Base-by-base conservation (phyloP, 2,329 filamentous ascomycete species). In the Fusarium coicis region DNA sequence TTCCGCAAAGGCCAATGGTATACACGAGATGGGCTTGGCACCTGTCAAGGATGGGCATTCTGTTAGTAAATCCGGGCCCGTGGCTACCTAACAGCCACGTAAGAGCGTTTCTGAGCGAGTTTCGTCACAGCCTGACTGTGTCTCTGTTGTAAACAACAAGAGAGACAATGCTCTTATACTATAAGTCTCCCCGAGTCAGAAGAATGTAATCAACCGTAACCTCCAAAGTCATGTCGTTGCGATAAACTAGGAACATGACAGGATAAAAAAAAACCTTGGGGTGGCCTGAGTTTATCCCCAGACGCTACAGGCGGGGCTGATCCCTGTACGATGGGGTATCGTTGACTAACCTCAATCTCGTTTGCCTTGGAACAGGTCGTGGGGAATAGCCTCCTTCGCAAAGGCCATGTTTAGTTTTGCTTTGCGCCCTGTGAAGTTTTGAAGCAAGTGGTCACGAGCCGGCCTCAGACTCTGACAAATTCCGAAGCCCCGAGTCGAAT, bases 51-150 rank as follows among this genome's bases (percentile, higher is more conserved):
- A 68, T 63, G 63, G 63, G 59, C 67, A 75, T 74, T 75, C 74
- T 66, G 63, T 77, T 75, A 77, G 75, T 74, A 77, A 77, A 72
- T 60, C 60, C 66, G 67, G 63, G 50, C 56, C 59, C 70, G 59
- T 42, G 68, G 60, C 62, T 71, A 76, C 68, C 58, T 74, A 73
- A 76, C 62, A 73, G 70, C 65, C 75, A 77, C 75, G 75, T 77
- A 77, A 77, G 70, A 75, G 71, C n/a, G n/a, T 52, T 52, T 36
- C 32, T 16, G n/a, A 55, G 62, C 39, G 43, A 52, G 68, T 58
- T 69, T 70, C 60, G n/a, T 32, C 19, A 40, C 28, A 10, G 50
- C 4, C 8, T 5, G 42, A 23, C 39, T 19, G 39, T 39, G 16
- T 9, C 16, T 21, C 66, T 21, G 8, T n/a, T 19, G 14, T 37